These are phyloP conservation scores for Amphirosellinia nigrospora DNA, from an alignment of 495 filamentous ascomycete species.

Conservation along the genomic window DNA sequence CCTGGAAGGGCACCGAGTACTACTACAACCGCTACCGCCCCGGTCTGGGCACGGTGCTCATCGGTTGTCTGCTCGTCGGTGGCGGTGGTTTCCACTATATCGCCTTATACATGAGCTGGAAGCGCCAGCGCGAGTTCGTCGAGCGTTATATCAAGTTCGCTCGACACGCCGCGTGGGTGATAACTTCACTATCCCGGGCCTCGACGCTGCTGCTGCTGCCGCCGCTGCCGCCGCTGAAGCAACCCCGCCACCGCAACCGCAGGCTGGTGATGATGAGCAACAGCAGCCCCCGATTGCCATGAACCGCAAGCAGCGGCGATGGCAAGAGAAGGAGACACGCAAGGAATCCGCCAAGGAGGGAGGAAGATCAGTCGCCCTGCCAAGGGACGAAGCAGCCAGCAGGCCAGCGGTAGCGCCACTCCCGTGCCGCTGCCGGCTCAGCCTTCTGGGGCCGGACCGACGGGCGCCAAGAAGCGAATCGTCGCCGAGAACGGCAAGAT, in stretches of 20 bases:
- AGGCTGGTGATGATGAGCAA: conserved; percentile 52
- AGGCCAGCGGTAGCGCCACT: conserved; percentile 39
- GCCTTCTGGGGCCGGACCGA: conserved; percentile 50
- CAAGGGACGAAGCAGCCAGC: conserved; percentile 38
- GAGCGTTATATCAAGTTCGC: conserved; percentile 91
- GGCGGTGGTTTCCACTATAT: conserved; percentile 87
- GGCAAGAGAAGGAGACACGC: conserved; percentile 80
- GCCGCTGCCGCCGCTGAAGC: conserved; percentile 31
- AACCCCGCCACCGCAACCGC: conserved; percentile 44
- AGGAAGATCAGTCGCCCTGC: conserved; percentile 33
- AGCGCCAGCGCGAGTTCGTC: conserved; percentile 87
- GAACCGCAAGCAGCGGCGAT: conserved; percentile 86
- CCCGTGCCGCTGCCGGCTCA: conserved; percentile 35
- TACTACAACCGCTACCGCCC: conserved; percentile 95
- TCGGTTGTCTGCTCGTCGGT: conserved; percentile 82
- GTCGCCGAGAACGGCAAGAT: conserved; percentile 95
- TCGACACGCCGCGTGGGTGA: conserved; percentile 85
- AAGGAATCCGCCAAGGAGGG: conserved; percentile 61
- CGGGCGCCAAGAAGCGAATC: conserved; percentile 78
- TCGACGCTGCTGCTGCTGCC: conserved; percentile 57
- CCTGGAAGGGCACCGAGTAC: conserved; percentile 96
- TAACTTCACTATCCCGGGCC: conserved; percentile 69
- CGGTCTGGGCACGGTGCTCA: conserved; percentile 80
- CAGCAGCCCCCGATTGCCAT: conserved; percentile 56
- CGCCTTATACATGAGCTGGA: conserved; percentile 82